phyloP scores from a whole-genome alignment of 1,284 basidiomycete genomes.

The Fomitiporia mediterranea region DNA sequence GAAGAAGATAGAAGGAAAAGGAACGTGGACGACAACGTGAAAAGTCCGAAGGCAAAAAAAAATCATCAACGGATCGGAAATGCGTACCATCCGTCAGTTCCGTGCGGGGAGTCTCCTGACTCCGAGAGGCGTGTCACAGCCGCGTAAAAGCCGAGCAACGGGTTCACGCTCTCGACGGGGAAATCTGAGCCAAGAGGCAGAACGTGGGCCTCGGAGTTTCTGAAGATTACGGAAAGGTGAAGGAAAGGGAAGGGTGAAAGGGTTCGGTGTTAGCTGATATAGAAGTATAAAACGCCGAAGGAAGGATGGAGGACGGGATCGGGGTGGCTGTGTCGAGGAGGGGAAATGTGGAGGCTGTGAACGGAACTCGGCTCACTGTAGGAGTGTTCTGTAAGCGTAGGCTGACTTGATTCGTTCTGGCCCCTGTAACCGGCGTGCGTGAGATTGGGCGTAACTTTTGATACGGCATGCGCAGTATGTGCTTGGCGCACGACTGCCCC shows the following conservation, averaged over 20 bases:
- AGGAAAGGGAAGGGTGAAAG: background rate
- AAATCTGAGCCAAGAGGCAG: slow-evolving; percentile 89
- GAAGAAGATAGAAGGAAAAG: too few species aligned
- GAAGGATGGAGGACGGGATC: background rate
- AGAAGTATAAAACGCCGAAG: background rate
- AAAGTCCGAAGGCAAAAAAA: too few species aligned
- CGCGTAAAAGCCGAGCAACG: slow-evolving; percentile 81
- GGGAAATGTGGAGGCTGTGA: background rate
- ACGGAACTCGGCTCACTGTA: slow-evolving; percentile 45
- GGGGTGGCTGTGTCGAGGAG: background rate
- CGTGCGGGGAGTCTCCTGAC: slow-evolving; percentile 77
- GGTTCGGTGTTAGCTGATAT: too few species aligned
- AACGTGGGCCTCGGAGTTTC: too few species aligned
- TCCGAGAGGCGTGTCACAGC: slow-evolving; percentile 71
- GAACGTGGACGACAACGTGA: too few species aligned
- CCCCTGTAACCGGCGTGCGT: slow-evolving; percentile 44
- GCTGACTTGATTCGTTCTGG: slow-evolving; percentile 76
- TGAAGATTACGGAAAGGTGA: background rate
- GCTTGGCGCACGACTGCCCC: background rate
- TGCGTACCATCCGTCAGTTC: slow-evolving; percentile 70
- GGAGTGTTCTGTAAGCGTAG: slow-evolving; percentile 81
- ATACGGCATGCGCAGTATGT: background rate
- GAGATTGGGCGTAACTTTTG: background rate
- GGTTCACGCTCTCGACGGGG: slow-evolving; percentile 82
- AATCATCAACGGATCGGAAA: too few species aligned